phyloP scores from a whole-genome alignment of 2,329 filamentous ascomycete species.

The Colletotrichum gigasporum region DNA sequence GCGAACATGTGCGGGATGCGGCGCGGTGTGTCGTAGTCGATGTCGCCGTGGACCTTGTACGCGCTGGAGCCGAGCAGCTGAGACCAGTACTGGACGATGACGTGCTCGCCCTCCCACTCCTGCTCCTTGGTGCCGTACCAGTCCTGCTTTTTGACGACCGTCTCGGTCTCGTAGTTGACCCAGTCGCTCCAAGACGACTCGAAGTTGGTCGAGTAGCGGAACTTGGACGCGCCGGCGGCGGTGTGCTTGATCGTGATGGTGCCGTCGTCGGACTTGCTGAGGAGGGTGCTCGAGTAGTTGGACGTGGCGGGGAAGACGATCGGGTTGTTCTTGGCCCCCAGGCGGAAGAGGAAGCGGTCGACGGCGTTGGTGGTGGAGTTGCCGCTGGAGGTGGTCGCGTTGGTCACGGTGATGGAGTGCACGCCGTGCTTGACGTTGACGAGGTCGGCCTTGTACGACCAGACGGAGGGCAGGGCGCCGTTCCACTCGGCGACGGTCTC shows the following conservation, averaged over 20 bases:
- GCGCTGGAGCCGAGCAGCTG: constrained; percentile 65
- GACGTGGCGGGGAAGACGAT: constrained; percentile 36
- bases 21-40: constrained; percentile 49
- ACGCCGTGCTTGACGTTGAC: constrained; percentile 69
- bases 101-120: constrained; percentile 68
- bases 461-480: constrained; percentile 62
- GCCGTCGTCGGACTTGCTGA: constrained; percentile 49
- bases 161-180: constrained; percentile 62
- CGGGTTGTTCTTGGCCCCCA: constrained; percentile 23
- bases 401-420: constrained; percentile 66
- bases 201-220: constrained; percentile 71
- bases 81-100: constrained; percentile 73
- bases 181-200: constrained; percentile 68
- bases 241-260: constrained; percentile 60
- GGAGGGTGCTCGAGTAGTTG: constrained; percentile 55
- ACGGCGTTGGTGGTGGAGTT: constrained; percentile 55
- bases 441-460: constrained; percentile 62
- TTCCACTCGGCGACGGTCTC: constrained; percentile 47
- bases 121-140: constrained; percentile 69
- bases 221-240: constrained; percentile 70
- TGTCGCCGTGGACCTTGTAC: constrained; percentile 68
- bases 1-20: constrained; percentile 71
- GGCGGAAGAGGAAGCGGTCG: constrained; percentile 63
- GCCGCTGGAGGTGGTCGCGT: constrained; percentile 55
- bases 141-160: constrained; percentile 54